Evolutionary conservation across 257 asterid genomes (phyloP).

Genomic region (Thymus mandschuricus): DNA sequence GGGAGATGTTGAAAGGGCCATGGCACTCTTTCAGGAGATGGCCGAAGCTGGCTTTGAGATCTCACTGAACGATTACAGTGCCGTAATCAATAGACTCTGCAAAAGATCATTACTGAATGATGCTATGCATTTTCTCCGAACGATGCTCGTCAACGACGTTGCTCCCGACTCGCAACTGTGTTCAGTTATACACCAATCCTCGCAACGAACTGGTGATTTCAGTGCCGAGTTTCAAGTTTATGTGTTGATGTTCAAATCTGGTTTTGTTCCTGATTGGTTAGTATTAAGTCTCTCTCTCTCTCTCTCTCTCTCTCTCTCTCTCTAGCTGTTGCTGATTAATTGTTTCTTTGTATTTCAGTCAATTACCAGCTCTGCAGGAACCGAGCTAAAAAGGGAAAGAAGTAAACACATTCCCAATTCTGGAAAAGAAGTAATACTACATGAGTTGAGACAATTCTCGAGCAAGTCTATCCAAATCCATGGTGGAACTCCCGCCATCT

Average conservation of each 20-base stretch:
- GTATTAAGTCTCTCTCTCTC: too few relatives aligned
- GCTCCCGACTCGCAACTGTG: constrained; percentile 52
- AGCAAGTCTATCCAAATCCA: constrained; percentile 53
- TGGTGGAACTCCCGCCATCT: constrained; percentile 53
- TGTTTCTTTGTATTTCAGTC: neutral
- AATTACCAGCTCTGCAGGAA: neutral
- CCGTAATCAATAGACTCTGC: constrained; percentile 79
- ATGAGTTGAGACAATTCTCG: constrained; percentile 26
- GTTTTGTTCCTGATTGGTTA: constrained; percentile 32
- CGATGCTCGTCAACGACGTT: constrained; percentile 56
- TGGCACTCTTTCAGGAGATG: constrained; percentile 60
- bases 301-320: too few relatives aligned
- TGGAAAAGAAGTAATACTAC: too few relatives aligned
- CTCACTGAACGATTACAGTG: constrained; percentile 73
- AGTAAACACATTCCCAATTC: too few relatives aligned
- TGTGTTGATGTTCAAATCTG: constrained; percentile 61
- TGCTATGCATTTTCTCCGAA: constrained; percentile 52
- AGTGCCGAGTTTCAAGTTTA: constrained; percentile 43
- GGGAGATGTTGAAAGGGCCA: constrained; percentile 64
- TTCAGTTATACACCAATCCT: constrained; percentile 46
- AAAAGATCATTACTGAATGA: constrained; percentile 54
- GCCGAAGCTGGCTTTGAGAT: constrained; percentile 59
- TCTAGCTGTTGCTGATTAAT: too few relatives aligned
- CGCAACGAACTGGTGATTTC: constrained; percentile 41
- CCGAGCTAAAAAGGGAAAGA: too few relatives aligned